Evolutionary conservation across 257 asterid species (phyloP).

Genomic region (Nicotiana tomentosiformis): DNA sequence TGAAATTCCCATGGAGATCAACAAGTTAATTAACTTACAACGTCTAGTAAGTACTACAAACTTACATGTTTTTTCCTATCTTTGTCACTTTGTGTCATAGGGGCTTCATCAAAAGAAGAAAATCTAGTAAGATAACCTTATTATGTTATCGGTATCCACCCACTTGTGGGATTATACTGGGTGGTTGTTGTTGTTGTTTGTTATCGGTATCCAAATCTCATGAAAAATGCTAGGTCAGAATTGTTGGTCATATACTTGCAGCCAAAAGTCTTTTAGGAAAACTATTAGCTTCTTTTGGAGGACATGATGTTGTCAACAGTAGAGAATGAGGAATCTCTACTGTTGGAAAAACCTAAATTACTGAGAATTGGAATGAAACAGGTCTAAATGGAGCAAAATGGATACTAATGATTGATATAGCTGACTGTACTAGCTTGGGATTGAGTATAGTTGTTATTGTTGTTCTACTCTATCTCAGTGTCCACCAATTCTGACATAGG

Average conservation of each 20-base stretch:
- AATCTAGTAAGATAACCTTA: not conserved
- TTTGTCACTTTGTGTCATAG: not conserved
- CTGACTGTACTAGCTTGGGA: no score
- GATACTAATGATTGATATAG: no score
- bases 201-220: not conserved
- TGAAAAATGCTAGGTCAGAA: not conserved
- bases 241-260: not conserved
- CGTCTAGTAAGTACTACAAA: conserved; percentile 62
- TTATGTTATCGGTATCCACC: not conserved
- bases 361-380: no score
- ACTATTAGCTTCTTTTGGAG: not conserved
- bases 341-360: no score
- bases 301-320: not conserved
- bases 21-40: conserved; percentile 83
- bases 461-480: no score
- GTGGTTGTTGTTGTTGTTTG: not conserved
- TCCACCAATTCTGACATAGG: no score
- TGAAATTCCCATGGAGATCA: conserved; percentile 72
- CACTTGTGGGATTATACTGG: no score
- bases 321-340: not conserved
- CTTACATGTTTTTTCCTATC: not conserved
- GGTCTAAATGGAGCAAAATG: no score
- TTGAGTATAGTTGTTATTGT: no score
- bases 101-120: not conserved
- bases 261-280: not conserved